Evolutionary conservation across 78 protist species (phyloP), one percentile per base, ranked within the genome.

Genomic region (Pigoraptor vietnamica): DNA sequence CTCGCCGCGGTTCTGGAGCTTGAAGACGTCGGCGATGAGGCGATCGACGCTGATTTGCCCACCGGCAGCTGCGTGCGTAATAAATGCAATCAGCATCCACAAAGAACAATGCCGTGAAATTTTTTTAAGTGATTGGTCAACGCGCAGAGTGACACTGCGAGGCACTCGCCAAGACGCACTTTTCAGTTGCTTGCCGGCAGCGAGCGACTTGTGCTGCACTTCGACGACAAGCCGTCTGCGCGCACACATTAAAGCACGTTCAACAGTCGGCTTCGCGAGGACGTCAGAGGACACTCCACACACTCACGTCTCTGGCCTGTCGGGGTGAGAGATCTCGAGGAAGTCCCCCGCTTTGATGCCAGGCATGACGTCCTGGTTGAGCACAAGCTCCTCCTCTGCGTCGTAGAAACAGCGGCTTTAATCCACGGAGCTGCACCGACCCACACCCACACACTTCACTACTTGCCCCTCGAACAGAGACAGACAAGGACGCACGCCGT

Each of bases 11-110:
- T 82, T 33, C 0, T 82, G 93, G 25, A 91, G 23, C 29, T 33
- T 1, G 48, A 91, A 91, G 36, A 39, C n/a, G 36, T 91, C 93
- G 35, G 93, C 93, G 37, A 91, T 36, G 37, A n/a, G 9, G 24
- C 36, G 81, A 10, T 34, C 24, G 35, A 91, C 2, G 39, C 34
- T 24, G 1, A 83, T 6, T 19, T 35, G 88, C 23, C 88, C 88
- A 25, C 84, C 40, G 40, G 37, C 14, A 10, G 33, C 37, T 81
- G 86, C 1, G 86, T n/a, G 2, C 38, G 34, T 19, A 24, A 1
- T 1, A 1, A 1, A 19, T 24, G 2, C 21, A 24, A 1, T 0
- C 2, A 1, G 81, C 0, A 1, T 0, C 81, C 2, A 19, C 2
- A 1, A 56, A 19, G 2, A 19, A 0, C 1, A 1, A 0, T 56